Percentiles rank a stretch among this genome's conserved stretches.
Evolutionary conservation across 495 filamentous ascomycete genomes (phyloP).

Genomic region (Aspergillus kassunensis): DNA sequence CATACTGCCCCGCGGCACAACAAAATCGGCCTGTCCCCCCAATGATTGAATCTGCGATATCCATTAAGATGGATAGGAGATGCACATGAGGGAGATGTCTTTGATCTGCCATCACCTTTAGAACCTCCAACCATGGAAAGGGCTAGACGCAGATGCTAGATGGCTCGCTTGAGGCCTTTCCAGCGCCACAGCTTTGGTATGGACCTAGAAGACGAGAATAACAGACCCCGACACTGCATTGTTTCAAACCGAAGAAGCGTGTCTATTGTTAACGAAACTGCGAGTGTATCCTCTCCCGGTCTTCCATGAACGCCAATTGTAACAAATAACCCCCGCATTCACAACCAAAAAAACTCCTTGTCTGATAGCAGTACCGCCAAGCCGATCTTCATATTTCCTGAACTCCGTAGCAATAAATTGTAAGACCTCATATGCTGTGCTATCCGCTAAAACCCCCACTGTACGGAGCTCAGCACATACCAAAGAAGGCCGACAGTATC

Average conservation of each 20-base stretch:
- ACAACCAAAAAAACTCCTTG: not conserved
- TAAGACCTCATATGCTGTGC: too few relatives aligned
- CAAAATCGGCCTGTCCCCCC: constrained; percentile 29
- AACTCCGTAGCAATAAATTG: too few relatives aligned
- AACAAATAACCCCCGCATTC: not conserved
- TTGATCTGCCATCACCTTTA: constrained; percentile 74
- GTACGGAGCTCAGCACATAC: not conserved
- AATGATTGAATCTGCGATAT: constrained; percentile 30
- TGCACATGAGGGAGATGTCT: constrained; percentile 29
- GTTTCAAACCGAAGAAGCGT: not conserved
- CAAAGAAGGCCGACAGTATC: constrained; percentile 17
- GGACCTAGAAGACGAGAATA: not conserved
- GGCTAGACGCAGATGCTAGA: constrained; percentile 56
- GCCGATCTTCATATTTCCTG: too few relatives aligned
- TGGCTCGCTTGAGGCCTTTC: constrained; percentile 21
- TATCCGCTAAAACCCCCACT: not conserved
- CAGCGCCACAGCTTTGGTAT: not conserved
- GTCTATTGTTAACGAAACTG: not conserved
- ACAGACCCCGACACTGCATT: not conserved
- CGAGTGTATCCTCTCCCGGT: not conserved
- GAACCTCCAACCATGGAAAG: constrained; percentile 60
- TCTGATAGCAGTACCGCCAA: too few relatives aligned
- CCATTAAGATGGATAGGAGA: constrained; percentile 24
- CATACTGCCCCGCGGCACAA: not conserved
- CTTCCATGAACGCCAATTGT: not conserved